Percentiles rank a stretch among this genome's conserved stretches.
These are phyloP conservation scores for Hypomontagnella submonticulosa DNA, from an alignment of 495 filamentous ascomycete genomes.

Conservation along the genomic window DNA sequence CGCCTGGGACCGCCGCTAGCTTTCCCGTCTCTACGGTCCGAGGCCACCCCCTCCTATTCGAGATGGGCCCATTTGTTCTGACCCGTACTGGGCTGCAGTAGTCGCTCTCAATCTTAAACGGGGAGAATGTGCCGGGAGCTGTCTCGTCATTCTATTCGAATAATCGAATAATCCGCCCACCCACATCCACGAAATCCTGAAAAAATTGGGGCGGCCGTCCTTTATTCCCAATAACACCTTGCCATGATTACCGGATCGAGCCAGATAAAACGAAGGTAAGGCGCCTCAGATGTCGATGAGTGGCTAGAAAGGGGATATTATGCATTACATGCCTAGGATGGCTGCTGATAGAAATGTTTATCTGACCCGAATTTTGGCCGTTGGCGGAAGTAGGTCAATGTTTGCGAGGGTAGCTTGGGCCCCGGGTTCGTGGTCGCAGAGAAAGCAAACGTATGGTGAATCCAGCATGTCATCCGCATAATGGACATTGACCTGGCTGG, in stretches of 20 bases:
- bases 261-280: background rate
- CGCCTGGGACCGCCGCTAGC: slow-evolving; percentile 12
- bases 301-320: slow-evolving; percentile 20
- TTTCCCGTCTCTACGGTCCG: slow-evolving; percentile 18
- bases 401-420: slow-evolving; percentile 1
- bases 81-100: slow-evolving; percentile 15
- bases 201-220: slow-evolving; percentile 20
- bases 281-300: slow-evolving; percentile 20
- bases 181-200: slow-evolving; percentile 16
- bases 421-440: slow-evolving; percentile 9
- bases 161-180: slow-evolving; percentile 13
- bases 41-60: slow-evolving; percentile 19
- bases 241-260: slow-evolving; percentile 22
- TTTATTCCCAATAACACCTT: slow-evolving; percentile 27
- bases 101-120: slow-evolving; percentile 11
- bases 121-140: slow-evolving; percentile 8
- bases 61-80: slow-evolving; percentile 14
- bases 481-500: slow-evolving; percentile 71
- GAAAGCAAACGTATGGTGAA: background rate
- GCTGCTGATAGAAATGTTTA: slow-evolving; percentile 17
- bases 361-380: slow-evolving; percentile 6
- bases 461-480: slow-evolving; percentile 58
- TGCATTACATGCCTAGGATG: slow-evolving; percentile 23
- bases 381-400: slow-evolving; percentile 13
- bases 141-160: slow-evolving; percentile 11